Conservation (phyloP, 192 early-diverging fungal species). For the Phlyctochytrium planicorne region DNA sequence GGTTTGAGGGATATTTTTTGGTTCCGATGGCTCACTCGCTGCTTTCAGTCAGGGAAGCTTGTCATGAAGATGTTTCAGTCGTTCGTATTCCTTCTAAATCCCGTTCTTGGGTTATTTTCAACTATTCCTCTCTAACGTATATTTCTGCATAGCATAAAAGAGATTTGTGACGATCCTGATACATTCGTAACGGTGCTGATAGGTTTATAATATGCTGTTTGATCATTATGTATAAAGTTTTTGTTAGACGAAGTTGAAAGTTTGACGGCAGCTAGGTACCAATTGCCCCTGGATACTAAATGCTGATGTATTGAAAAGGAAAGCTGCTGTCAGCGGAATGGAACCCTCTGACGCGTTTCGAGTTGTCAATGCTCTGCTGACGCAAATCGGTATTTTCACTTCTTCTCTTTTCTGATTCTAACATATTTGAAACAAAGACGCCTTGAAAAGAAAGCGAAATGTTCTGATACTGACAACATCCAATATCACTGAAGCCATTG, state of each 20-base stretch:
- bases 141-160: slow-evolving; percentile 43
- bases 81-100: slow-evolving; percentile 3
- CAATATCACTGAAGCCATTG: slow-evolving; percentile 69
- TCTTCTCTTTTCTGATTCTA: slow-evolving; percentile 64
- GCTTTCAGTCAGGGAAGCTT: slow-evolving; percentile 53
- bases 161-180: slow-evolving; percentile 53
- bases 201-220: slow-evolving; percentile 24
- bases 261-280: slow-evolving; percentile 58
- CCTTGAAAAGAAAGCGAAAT: slow-evolving; percentile 54
- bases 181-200: slow-evolving; percentile 67
- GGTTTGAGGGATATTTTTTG: slow-evolving; percentile 16
- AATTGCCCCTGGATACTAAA: background rate
- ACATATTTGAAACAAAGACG: slow-evolving; percentile 62
- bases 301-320: slow-evolving; percentile 9
- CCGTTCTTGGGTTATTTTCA: slow-evolving; percentile 8
- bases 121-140: too few species aligned
- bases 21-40: background rate
- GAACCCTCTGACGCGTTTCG: slow-evolving; percentile 73
- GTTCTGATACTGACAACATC: slow-evolving; percentile 71
- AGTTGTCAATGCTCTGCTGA: slow-evolving; percentile 69
- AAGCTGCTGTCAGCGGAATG: slow-evolving; percentile 58
- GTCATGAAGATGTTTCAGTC: slow-evolving; percentile 61
- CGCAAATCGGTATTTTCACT: slow-evolving; percentile 66
- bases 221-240: background rate
- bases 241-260: slow-evolving; percentile 71